Conservation (phyloP, 2,329 filamentous ascomycete species). For the Pestalotiopsis sp. region DNA sequence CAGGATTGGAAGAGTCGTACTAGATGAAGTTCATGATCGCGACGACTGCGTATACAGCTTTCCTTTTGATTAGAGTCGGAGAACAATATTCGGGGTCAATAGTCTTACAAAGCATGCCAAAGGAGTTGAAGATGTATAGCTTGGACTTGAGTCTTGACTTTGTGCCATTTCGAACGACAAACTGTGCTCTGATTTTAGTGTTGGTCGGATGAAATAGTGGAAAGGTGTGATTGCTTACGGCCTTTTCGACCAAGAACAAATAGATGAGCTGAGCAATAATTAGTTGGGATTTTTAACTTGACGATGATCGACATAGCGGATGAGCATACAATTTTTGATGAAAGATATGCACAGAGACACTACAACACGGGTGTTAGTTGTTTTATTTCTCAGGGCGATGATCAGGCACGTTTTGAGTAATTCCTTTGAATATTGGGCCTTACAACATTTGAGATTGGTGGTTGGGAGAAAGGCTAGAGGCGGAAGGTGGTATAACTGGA, state of each 20-base stretch:
- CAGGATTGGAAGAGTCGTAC: constrained; percentile 35
- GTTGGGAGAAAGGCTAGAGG: background rate
- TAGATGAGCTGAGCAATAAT: constrained; percentile 53
- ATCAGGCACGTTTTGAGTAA: too few relatives aligned
- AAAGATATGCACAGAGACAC: constrained; percentile 22
- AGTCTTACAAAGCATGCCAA: constrained; percentile 53
- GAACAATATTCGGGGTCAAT: too few relatives aligned
- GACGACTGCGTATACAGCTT: constrained; percentile 46
- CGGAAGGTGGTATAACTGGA: constrained; percentile 35
- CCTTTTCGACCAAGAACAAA: constrained; percentile 66
- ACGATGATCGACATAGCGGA: background rate
- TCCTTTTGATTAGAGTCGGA: background rate
- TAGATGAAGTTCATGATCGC: constrained; percentile 63
- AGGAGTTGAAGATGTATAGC: constrained; percentile 64
- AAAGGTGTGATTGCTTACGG: constrained; percentile 40
- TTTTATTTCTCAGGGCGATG: too few relatives aligned
- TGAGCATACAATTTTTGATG: constrained; percentile 57
- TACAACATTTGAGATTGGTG: too few relatives aligned
- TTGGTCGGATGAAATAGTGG: background rate
- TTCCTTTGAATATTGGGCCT: too few relatives aligned
- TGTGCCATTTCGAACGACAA: constrained; percentile 57
- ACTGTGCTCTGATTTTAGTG: constrained; percentile 34
- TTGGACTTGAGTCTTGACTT: constrained; percentile 56
- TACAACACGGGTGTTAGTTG: too few relatives aligned
- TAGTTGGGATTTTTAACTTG: background rate